Percentiles rank a stretch among this genome's conserved stretches.
Conservation (phyloP, 2,329 filamentous ascomycete species). For the Ophiocordyceps camponoti-leonardi region DNA sequence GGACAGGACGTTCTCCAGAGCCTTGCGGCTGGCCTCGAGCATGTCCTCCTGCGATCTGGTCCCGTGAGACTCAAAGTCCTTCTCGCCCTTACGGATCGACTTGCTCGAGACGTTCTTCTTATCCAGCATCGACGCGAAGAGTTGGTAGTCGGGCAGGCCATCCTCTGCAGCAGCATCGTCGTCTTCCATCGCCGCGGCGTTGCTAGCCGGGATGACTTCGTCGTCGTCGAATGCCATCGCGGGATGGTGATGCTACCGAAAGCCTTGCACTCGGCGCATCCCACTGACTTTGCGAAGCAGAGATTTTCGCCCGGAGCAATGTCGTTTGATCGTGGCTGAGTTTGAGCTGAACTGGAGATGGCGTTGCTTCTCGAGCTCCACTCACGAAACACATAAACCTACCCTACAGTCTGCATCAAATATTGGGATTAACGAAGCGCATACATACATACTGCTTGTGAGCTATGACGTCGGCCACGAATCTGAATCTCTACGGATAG, state of each 20-base stretch:
- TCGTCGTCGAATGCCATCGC: constrained; percentile 27
- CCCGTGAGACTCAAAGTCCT: constrained; percentile 90
- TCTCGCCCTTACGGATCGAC: constrained; percentile 80
- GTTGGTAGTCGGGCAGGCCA: constrained; percentile 73
- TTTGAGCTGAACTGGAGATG: no score
- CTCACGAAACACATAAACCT: no score
- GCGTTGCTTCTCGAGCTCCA: no score
- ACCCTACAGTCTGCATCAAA: no score
- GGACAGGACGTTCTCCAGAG: constrained; percentile 76
- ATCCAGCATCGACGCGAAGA: constrained; percentile 38
- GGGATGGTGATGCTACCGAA: background rate
- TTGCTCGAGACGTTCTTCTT: constrained; percentile 35
- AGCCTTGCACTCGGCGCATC: background rate
- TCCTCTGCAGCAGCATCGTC: constrained; percentile 42
- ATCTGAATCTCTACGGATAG: no score
- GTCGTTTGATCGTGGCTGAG: no score
- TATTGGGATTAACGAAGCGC: no score
- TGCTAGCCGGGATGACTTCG: constrained; percentile 16
- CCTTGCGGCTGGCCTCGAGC: constrained; percentile 64
- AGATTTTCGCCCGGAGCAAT: no score
- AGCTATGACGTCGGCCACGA: no score
- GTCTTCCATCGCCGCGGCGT: constrained; percentile 26
- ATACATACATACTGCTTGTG: no score
- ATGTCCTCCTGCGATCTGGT: constrained; percentile 64
- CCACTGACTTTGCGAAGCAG: no score